Evolutionary conservation across 805 yeast genomes (phyloP), one percentile per base, ranked within the genome.

Genomic region (Wickerhamiella cacticola): DNA sequence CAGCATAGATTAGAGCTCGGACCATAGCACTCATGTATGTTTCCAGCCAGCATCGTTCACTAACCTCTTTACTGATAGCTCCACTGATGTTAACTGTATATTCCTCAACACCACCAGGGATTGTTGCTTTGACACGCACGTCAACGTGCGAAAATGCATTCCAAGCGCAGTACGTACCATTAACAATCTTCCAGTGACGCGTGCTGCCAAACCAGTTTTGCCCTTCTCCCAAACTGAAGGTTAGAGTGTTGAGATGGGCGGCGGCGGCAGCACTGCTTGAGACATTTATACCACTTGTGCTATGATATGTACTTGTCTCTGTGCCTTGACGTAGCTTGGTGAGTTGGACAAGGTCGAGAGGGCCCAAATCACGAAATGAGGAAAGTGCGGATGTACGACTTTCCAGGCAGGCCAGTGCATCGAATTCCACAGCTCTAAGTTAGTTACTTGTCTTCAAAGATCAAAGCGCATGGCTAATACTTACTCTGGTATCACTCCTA

Each of bases 131-230:
- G 55, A 86, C 76, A 18, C 96, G 70, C 34, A 88, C 66, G 61
- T 89, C 98, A 4, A 80, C 73, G 48, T 72, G 73, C 33, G 78
- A 68, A 57, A 92, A 84, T 16, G 80, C 71, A 62, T 92, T 88
- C 66, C 78, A 85, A 13, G 79, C 64, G 61, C 73, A 69, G 54
- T 66, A 68, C 13, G 68, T 63, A 22, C 71, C 72, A n/a, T 67
- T 57, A 45, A 58, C 59, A 31, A 70, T 59, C 46, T 59, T 61
- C 74, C 74, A 70, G 46, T 55, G 62, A 23, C 65, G 63, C n/a
- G 62, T 64, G 48, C 63, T 80, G 16, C 86, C 87, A 61, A 81
- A 80, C 89, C 89, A 82, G 50, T 74, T 63, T 62, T 82, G 89
- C 13, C 70, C 70, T 34, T 77, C 73, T 43, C 78, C 73, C 5